Base-by-base conservation (phyloP, 805 yeast species). In the Candida hungchunana region DNA sequence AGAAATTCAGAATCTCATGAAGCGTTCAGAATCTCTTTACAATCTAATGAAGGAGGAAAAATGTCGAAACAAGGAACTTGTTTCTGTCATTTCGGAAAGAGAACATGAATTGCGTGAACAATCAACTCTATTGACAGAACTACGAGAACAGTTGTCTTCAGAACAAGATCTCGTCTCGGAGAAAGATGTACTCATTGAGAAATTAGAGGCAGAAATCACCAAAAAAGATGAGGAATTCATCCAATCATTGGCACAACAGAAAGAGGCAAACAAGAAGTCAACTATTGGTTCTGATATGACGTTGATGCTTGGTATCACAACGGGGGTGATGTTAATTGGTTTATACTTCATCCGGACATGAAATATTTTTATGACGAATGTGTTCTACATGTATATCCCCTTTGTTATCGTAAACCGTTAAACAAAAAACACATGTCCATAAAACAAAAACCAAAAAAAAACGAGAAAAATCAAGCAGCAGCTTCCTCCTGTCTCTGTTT, bases 401-500 rank as follows among this genome's bases (percentile, higher is more conserved):
- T n/a, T n/a, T n/a, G n/a, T n/a, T n/a, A n/a, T n/a, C n/a, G n/a
- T n/a, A n/a, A n/a, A n/a, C n/a, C n/a, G n/a, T n/a, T n/a, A n/a
- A n/a, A n/a, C n/a, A n/a, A n/a, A 23, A 23, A 23, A 23, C 26
- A n/a, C 26, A 23, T 23, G n/a, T 12, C 8, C 11, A 23, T 11
- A 23, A 6, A 23, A 23, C 13, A 23, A 6, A 23, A 14, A 23
- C 26, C 26, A 9, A 5, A 14, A 7, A 25, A 25, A n/a, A n/a
- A n/a, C n/a, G n/a, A n/a, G n/a, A n/a, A n/a, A n/a, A n/a, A n/a
- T n/a, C n/a, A n/a, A n/a, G n/a, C n/a, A n/a, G 24, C 39, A 13
- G 26, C 40, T 13, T 55, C 59, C 28, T 51, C 57, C n/a, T 48
- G 57, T 40, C 59, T 53, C 35, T 55, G 54, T 28, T 48, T 59